These are phyloP conservation scores for Rusavskia elegans DNA, from an alignment of 495 filamentous ascomycete genomes.

Conservation along the genomic window DNA sequence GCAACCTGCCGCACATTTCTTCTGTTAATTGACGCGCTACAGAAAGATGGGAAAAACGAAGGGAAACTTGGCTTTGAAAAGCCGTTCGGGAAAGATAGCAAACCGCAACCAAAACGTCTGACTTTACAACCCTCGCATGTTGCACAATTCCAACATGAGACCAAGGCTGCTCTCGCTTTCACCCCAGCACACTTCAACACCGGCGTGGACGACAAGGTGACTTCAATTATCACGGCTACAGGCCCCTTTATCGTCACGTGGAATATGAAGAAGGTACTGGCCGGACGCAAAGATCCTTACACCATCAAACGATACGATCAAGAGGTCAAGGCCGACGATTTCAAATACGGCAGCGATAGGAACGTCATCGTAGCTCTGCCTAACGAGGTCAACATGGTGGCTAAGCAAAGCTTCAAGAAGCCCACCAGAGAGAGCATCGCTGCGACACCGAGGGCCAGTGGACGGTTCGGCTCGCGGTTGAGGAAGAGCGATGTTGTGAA, in stretches of 20 bases:
- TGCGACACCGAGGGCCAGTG: conserved; percentile 35
- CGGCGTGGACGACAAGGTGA: conserved; percentile 61
- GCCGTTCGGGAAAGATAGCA: conserved; percentile 77
- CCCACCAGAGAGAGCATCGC: conserved; percentile 89
- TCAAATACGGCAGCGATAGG: conserved; percentile 92
- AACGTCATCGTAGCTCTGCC: conserved; percentile 94
- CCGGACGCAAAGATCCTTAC: conserved; percentile 70
- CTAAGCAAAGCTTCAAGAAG: conserved; percentile 64
- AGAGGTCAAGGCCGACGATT: conserved; percentile 96
- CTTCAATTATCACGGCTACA: conserved; percentile 90
- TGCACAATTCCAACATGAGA: conserved; percentile 93
- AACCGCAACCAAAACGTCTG: conserved; percentile 85
- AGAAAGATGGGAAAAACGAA: conserved; percentile 88
- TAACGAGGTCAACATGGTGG: conserved; percentile 96
- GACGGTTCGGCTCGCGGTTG: conserved; percentile 32
- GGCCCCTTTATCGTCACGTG: conserved; percentile 96
- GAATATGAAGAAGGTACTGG: conserved; percentile 76
- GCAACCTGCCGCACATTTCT: conserved; percentile 92
- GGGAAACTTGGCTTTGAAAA: conserved; percentile 96
- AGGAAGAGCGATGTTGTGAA: conserved; percentile 68
- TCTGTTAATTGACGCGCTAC: conserved; percentile 77
- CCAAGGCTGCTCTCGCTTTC: conserved; percentile 69
- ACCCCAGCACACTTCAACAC: conserved; percentile 91
- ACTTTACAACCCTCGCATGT: conserved; percentile 78
- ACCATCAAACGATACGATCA: conserved; percentile 91